phyloP scores from a whole-genome alignment of 306 rosid species.

The Cucurbita argyrosperma region DNA sequence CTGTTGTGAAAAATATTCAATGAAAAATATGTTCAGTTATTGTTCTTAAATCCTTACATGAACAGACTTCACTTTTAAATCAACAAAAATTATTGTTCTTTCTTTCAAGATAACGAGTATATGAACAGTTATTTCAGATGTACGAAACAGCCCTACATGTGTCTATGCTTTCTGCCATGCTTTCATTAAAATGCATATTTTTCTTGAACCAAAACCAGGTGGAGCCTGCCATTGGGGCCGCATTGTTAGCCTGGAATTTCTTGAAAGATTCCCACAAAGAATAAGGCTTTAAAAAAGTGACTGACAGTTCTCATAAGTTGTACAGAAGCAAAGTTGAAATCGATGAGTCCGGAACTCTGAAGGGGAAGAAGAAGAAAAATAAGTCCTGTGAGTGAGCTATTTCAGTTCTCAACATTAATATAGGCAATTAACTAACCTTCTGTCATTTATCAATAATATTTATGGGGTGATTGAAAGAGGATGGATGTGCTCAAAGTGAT shows the following conservation, averaged over 20 bases:
- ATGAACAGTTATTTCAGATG: background rate
- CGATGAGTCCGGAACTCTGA: background rate
- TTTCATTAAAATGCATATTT: background rate
- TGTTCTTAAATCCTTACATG: background rate
- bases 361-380: background rate
- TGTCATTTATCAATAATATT: background rate
- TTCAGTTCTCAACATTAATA: background rate
- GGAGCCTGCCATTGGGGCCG: conserved; percentile 96
- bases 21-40: background rate
- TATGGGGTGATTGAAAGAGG: background rate
- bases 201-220: conserved; percentile 32
- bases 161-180: background rate
- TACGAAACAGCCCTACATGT: background rate
- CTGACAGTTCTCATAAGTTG: background rate
- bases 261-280: conserved; percentile 38
- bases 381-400: background rate
- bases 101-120: background rate
- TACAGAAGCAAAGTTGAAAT: background rate
- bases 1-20: background rate
- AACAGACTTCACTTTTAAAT: background rate
- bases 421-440: background rate
- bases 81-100: background rate
- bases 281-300: conserved; percentile 22
- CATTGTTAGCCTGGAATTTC: conserved; percentile 83
- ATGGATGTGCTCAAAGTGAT: background rate